phyloP scores from a whole-genome alignment of 192 early-diverging fungal genomes.

The Gamsiella multidivaricata region DNA sequence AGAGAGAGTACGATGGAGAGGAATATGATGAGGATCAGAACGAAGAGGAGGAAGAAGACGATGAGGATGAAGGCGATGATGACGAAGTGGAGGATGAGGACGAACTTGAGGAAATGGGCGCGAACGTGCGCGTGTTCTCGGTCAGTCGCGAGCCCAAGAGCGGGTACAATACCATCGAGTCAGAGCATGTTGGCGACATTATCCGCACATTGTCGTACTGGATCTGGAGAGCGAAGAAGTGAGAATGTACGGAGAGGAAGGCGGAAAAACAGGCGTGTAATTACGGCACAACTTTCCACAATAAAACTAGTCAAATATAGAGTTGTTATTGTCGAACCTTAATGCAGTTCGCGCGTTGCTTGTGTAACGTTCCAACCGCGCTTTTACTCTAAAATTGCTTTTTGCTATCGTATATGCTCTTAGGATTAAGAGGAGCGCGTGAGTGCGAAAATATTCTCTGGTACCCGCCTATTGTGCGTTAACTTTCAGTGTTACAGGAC shows the following conservation, averaged over 20 bases:
- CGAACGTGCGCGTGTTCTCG: conserved; percentile 40
- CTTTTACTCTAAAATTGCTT: too few species aligned
- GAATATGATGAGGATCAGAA: not conserved
- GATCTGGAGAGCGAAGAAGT: conserved; percentile 41
- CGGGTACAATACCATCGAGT: conserved; percentile 44
- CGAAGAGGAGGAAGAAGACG: not conserved
- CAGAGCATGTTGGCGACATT: conserved; percentile 51
- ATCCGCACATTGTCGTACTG: conserved; percentile 49
- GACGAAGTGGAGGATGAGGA: not conserved
- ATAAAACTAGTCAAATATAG: too few species aligned
- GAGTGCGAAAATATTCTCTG: too few species aligned
- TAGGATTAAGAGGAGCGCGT: too few species aligned
- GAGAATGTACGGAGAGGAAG: not conserved
- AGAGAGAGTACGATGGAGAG: not conserved
- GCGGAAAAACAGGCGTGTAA: too few species aligned
- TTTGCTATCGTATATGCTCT: too few species aligned
- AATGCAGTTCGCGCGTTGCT: too few species aligned
- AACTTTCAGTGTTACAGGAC: conserved; percentile 3
- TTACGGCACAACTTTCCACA: too few species aligned
- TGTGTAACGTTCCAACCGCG: too few species aligned
- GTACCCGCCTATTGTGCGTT: too few species aligned
- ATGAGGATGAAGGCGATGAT: conserved; percentile 8
- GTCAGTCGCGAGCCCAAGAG: conserved; percentile 53
- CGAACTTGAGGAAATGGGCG: not conserved
- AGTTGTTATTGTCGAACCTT: too few species aligned